Evolutionary conservation across 2,329 filamentous ascomycete genomes (phyloP), one percentile per base, ranked within the genome.

Genomic region (Exophiala sp.): DNA sequence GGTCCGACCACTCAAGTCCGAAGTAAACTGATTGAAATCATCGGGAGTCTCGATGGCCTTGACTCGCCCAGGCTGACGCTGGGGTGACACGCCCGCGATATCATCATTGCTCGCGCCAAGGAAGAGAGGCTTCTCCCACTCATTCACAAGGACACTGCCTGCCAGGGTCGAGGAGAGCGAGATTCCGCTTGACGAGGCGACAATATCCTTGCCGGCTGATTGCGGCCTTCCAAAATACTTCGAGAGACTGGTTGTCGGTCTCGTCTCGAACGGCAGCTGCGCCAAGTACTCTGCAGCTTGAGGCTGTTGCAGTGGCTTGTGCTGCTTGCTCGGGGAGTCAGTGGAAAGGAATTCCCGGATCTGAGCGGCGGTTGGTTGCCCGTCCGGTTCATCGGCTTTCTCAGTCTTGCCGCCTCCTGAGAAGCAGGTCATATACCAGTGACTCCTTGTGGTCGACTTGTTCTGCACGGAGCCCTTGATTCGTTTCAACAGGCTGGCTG

Each of bases 11-110:
- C 35, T 40, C 2, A 44, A 3, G 23, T 47, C 30, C 5, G 43
- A 24, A 1, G 34, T 38, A 32, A 50, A 54, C 21, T 21, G 47
- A 9, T 44, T 30, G 39, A 54, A 54, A 34, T 54, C 52, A 11
- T 51, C 40, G 11, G 50, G 50, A 7, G 32, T 37, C 13, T 53
- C 37, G 35, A 53, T 46, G 22, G 11, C 18, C 7, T 9, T 23
- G 8, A 19, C 3, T 3, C 16, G 38, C 4, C 21, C 8, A 24
- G 19, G 38, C 13, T 24, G 38, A 13, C 3, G 19, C 14, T n/a
- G 18, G 13, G 4, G 34, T 18, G 29, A 3, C 11, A n/a, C 11
- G 3, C 11, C 11, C 3, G 29, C 7, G 21, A 14, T 11, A 30
- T 37, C 32, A 37, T 32, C 30, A 22, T 22, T 38, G n/a, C 10